Evolutionary conservation across 2,329 filamentous ascomycete genomes (phyloP), one percentile per base, ranked within the genome.

Genomic region (Penicillium thymicola): DNA sequence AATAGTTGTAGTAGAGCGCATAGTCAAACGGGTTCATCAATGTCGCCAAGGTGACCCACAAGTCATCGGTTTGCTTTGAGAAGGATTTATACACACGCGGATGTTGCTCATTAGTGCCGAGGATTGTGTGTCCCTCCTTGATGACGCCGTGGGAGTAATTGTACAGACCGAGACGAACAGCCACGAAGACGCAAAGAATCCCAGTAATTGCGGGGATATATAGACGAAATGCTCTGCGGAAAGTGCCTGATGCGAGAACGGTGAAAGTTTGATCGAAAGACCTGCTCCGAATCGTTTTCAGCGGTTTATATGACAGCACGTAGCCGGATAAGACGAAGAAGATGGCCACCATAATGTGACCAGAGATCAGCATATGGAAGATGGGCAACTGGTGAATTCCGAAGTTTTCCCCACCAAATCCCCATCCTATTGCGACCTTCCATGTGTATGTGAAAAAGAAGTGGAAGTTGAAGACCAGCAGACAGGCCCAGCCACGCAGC

Each of bases 271-370:
- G 69, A 28, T 74, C 75, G 59, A 70, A 76, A 11, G 71, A 66
- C 41, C 70, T 66, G 54, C 57, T 70, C 36, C 71, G 72, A 51
- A 76, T 75, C 37, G 70, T 65, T 58, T 72, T 77, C 51, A 76
- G 58, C 4, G 74, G 74, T 55, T 75, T 75, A 55, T 74, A 74
- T 28, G 76, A 77, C 45, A 79, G 68, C n/a, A 78, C 76, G 55
- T 79, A 80, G 50, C 77, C 78, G 9, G 76, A 79, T 27, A 80
- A 73, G 34, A 79, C 73, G 61, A 80, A 80, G 66, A 80, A 79
- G 37, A 79, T 75, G 44, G 73, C 71, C 14, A 79, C 77, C 76
- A 78, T 77, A 57, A 78, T 74, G 58, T 79, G 76, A 25, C 78
- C 76, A 4, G 76, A 74, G 54, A 76, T 75, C 27, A 77, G 60